A percentile compares a stretch with the other conserved stretches of the same genome.
These are phyloP conservation scores for Clathrus columnatus DNA, from an alignment of 768 basidiomycete species.

Conservation along the genomic window DNA sequence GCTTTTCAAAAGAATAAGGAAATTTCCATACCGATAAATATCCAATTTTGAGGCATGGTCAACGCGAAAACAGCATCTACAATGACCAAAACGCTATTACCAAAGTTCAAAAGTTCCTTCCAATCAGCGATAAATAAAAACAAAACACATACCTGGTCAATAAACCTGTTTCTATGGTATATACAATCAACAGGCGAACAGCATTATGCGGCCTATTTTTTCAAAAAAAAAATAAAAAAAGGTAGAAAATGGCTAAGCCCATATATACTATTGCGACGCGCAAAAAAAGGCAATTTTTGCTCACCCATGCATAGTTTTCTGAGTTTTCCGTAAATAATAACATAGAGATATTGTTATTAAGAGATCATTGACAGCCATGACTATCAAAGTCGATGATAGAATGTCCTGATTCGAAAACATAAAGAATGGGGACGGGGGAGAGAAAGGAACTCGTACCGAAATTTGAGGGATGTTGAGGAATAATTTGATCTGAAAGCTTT, in stretches of 20 bases:
- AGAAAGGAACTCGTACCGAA: neutral
- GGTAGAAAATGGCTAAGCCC: no score
- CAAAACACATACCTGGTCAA: neutral
- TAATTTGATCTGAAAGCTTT: neutral
- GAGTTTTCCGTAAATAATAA: neutral
- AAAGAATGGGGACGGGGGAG: neutral
- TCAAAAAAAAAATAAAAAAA: neutral
- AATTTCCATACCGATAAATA: constrained; percentile 5
- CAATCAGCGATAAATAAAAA: no score
- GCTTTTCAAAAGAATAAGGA: neutral
- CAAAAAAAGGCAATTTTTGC: neutral
- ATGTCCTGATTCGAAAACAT: neutral
- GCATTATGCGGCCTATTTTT: constrained; percentile 4
- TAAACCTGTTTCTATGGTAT: constrained; percentile 6
- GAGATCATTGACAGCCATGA: constrained; percentile 9
- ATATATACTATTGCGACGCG: no score
- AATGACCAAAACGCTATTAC: neutral
- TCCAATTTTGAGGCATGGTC: constrained; percentile 4
- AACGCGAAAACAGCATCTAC: constrained; percentile 2
- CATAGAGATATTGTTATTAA: constrained; percentile 1
- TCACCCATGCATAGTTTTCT: neutral
- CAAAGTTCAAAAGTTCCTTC: neutral
- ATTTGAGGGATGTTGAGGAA: constrained; percentile 4
- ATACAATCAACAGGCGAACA: constrained; percentile 2
- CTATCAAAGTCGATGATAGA: constrained; percentile 2